Evolutionary conservation across 176 grass and related monocot species (phyloP).

Genomic region (Oryza meridionalis): DNA sequence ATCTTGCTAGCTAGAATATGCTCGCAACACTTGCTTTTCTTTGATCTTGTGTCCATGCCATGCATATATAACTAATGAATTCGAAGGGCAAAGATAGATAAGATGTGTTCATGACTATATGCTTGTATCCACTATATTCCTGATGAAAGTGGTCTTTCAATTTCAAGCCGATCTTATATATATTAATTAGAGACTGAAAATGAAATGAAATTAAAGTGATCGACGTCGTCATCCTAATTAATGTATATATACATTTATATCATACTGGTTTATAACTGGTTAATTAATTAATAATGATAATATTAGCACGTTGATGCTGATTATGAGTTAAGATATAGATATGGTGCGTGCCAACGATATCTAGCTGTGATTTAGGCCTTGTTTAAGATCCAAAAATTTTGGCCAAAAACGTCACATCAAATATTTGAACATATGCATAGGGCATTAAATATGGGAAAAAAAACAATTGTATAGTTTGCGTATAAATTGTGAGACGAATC

Average conservation of each 20-base stretch:
- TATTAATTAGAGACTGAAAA: background rate
- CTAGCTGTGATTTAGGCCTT: too few relatives aligned
- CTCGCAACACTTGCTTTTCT: background rate
- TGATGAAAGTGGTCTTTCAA: slow-evolving; percentile 2
- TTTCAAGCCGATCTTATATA: background rate
- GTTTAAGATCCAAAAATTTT: too few relatives aligned
- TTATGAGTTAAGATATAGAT: background rate
- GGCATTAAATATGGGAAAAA: too few relatives aligned
- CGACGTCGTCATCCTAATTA: background rate
- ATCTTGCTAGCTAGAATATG: background rate
- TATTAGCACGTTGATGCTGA: background rate
- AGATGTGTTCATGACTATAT: background rate
- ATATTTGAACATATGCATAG: too few relatives aligned
- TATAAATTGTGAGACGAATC: too few relatives aligned
- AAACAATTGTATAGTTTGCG: too few relatives aligned
- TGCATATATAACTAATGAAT: background rate
- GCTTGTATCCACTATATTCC: too few relatives aligned
- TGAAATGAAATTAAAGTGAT: background rate
- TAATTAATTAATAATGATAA: too few relatives aligned
- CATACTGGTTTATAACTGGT: background rate
- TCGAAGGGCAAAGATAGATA: background rate
- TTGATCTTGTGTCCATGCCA: background rate
- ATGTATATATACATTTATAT: background rate
- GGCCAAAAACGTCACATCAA: too few relatives aligned
- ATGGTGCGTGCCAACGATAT: too few relatives aligned